Conservation (phyloP, 176 grass and related monocot genomes). For the Hordeum marinum region DNA sequence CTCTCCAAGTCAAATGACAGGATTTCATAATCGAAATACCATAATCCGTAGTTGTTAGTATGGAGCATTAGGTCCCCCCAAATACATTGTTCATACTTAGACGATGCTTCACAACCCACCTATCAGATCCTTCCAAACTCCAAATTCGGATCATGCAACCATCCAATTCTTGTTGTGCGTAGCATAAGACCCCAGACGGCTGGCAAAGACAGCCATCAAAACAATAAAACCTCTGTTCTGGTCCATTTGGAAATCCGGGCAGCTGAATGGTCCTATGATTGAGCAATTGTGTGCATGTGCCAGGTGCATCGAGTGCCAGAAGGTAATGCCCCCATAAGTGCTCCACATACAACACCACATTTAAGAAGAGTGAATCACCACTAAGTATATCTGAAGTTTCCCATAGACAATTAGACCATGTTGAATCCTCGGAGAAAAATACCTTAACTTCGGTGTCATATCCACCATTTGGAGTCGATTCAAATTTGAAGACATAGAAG, state of each 20-base stretch:
- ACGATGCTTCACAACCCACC: slow-evolving; percentile 19
- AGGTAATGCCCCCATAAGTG: not conserved
- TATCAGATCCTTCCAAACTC: slow-evolving; percentile 10
- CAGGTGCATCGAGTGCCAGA: not conserved
- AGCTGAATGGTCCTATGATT: not conserved
- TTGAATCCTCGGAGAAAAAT: not conserved
- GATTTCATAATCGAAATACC: slow-evolving; percentile 4
- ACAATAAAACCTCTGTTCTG: not conserved
- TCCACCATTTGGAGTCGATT: not conserved
- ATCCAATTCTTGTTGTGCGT: not conserved
- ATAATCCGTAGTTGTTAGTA: not conserved
- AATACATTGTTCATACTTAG: slow-evolving; percentile 9
- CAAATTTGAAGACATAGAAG: slow-evolving; percentile 24
- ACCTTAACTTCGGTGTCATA: not conserved
- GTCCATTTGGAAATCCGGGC: not conserved
- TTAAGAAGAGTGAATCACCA: not conserved
- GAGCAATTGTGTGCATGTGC: no score
- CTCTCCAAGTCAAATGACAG: slow-evolving; percentile 5
- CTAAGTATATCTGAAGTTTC: not conserved
- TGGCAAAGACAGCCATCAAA: not conserved
- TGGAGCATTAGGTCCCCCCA: not conserved
- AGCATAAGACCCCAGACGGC: slow-evolving; percentile 1
- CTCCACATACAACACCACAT: not conserved
- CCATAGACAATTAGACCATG: not conserved
- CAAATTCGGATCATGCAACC: slow-evolving; percentile 1